Conservation (phyloP, 1,284 basidiomycete genomes). For the Xanthoconium separans region DNA sequence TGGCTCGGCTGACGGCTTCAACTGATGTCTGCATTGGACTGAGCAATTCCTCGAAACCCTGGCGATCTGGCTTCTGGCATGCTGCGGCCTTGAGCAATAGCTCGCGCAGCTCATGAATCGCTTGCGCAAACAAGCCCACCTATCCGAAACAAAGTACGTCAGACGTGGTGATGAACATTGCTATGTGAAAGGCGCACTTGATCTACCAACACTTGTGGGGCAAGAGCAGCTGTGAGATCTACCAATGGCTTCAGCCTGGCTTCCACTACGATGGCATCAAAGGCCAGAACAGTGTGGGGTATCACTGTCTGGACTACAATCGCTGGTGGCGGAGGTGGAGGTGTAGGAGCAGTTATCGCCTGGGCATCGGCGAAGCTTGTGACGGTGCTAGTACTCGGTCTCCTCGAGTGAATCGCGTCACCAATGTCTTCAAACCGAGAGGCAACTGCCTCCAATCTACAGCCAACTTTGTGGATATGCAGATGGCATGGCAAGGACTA, state of each 20-base stretch:
- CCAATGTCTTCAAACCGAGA: conserved; percentile 92
- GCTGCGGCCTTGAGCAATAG: conserved; percentile 68
- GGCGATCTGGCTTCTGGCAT: conserved; percentile 80
- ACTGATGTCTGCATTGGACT: conserved; percentile 75
- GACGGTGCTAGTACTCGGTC: conserved; percentile 26
- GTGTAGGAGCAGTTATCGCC: conserved; percentile 36
- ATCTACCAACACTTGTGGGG: conserved; percentile 68
- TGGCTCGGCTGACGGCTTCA: conserved; percentile 73
- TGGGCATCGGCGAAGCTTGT: conserved; percentile 35
- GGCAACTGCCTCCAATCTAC: conserved; percentile 87
- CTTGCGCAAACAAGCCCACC: conserved; percentile 69
- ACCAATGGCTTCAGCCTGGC: conserved; percentile 74
- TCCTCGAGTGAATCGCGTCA: conserved; percentile 41
- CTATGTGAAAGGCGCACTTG: conserved; percentile 57
- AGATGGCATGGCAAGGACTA: conserved; percentile 6
- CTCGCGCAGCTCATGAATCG: conserved; percentile 68
- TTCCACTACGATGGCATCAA: conserved; percentile 71
- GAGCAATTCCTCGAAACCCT: conserved; percentile 61
- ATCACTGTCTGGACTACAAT: conserved; percentile 38
- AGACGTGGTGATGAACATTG: conserved; percentile 2
- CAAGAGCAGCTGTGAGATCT: conserved; percentile 73
- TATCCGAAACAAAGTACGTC: conserved; percentile 32
- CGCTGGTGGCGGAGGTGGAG: conserved; percentile 40
- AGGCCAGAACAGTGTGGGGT: conserved; percentile 70
- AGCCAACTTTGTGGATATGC: conserved; percentile 4